Conservation (phyloP, 1,284 basidiomycete genomes). For the Ustilago xerochloae region DNA sequence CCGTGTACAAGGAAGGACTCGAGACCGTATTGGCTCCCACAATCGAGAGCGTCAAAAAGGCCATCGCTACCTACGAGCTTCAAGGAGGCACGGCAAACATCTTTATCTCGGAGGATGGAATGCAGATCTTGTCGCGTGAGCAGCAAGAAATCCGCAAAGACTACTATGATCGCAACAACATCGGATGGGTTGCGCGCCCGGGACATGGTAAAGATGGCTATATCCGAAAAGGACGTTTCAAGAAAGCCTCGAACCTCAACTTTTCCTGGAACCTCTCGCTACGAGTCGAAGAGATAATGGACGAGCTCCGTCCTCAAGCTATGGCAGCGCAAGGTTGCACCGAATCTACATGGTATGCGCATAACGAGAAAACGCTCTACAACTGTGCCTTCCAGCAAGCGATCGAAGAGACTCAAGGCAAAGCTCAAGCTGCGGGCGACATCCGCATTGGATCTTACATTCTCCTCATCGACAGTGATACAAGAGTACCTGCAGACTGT, state of each 20-base stretch:
- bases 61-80: conserved; percentile 87
- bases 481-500: conserved; percentile 84
- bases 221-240: conserved; percentile 85
- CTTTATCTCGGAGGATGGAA: conserved; percentile 81
- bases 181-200: conserved; percentile 84
- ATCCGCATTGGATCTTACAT: conserved; percentile 55
- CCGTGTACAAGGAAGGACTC: conserved; percentile 77
- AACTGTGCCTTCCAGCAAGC: not conserved
- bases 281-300: conserved; percentile 79
- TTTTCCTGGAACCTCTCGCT: conserved; percentile 80
- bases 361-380: too few relatives aligned
- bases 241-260: conserved; percentile 91
- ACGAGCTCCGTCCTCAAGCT: not conserved
- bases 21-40: conserved; percentile 74
- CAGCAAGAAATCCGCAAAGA: conserved; percentile 77
- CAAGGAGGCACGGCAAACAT: conserved; percentile 83
- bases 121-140: conserved; percentile 74
- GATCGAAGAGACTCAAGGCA: not conserved
- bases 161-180: conserved; percentile 80
- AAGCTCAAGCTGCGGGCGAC: conserved; percentile 68
- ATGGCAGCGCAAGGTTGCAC: too few relatives aligned
- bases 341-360: too few relatives aligned
- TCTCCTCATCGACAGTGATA: conserved; percentile 76
- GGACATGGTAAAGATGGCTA: conserved; percentile 77
- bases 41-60: conserved; percentile 81